phyloP scores from a whole-genome alignment of 768 basidiomycete species.

The Russula sp. region DNA sequence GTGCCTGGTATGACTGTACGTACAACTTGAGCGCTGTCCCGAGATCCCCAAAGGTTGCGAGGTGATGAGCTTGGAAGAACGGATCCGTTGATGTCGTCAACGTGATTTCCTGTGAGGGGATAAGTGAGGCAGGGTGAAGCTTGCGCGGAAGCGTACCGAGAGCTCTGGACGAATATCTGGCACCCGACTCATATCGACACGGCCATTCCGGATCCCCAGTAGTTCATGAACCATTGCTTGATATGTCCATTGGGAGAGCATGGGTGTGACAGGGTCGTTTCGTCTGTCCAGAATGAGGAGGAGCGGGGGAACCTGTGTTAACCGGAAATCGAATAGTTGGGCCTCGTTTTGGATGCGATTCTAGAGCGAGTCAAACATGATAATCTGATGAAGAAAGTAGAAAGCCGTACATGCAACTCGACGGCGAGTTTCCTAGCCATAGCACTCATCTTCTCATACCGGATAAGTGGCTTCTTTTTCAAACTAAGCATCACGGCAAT shows the following conservation, averaged over 20 bases:
- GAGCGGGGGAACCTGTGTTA: slow-evolving; percentile 82
- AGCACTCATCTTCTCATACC: slow-evolving; percentile 88
- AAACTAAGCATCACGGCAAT: slow-evolving; percentile 84
- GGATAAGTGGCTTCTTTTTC: slow-evolving; percentile 92
- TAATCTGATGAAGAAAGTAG: not conserved
- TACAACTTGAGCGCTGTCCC: slow-evolving; percentile 88
- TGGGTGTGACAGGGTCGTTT: slow-evolving; percentile 95
- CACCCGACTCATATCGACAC: slow-evolving; percentile 77
- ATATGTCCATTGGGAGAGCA: slow-evolving; percentile 98
- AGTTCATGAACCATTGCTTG: slow-evolving; percentile 99
- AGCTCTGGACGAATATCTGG: slow-evolving; percentile 86
- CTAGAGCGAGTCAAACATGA: slow-evolving; percentile 35
- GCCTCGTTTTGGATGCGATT: slow-evolving; percentile 76
- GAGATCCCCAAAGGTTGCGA: slow-evolving; percentile 94
- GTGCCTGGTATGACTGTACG: slow-evolving; percentile 87
- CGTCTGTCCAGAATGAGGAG: slow-evolving; percentile 90
- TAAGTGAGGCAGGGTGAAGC: slow-evolving; percentile 5
- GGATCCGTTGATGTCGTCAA: slow-evolving; percentile 86
- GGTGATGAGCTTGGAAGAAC: slow-evolving; percentile 86
- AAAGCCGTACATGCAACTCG: slow-evolving; percentile 67
- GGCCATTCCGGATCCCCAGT: slow-evolving; percentile 87
- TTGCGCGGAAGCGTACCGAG: slow-evolving; percentile 43
- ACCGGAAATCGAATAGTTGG: slow-evolving; percentile 85
- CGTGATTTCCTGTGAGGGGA: slow-evolving; percentile 72
- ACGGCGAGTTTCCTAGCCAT: slow-evolving; percentile 87